Evolutionary conservation across 805 yeast genomes (phyloP).

Genomic region (Myxozyma lipomycoides): DNA sequence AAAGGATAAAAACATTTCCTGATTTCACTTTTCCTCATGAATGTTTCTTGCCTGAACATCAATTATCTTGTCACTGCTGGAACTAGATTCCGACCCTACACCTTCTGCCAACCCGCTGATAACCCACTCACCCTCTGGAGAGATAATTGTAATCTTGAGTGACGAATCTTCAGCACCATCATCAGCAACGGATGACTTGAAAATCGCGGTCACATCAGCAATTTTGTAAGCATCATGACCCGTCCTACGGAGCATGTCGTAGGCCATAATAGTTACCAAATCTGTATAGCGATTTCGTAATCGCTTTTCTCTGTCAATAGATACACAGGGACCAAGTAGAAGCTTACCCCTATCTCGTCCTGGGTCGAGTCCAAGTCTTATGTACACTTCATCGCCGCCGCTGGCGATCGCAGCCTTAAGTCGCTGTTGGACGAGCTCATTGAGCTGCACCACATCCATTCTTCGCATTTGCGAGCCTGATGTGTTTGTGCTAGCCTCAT

Average conservation of each 20-base stretch:
- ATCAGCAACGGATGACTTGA: conserved; percentile 7
- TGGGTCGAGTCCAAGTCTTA: conserved; percentile 15
- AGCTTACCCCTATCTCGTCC: background rate
- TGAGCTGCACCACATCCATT: conserved; percentile 13
- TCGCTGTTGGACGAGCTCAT: conserved; percentile 12
- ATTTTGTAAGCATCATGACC: background rate
- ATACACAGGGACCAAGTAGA: conserved; percentile 16
- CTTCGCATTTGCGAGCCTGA: conserved; percentile 4
- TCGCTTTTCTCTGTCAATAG: conserved; percentile 18
- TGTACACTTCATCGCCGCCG: conserved; percentile 6
- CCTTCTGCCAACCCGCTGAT: conserved; percentile 11
- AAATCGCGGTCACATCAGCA: conserved; percentile 19
- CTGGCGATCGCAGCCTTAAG: conserved; percentile 12
- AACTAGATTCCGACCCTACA: background rate
- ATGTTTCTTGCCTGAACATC: conserved; percentile 19
- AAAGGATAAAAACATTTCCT: conserved; percentile 1
- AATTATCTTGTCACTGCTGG: conserved; percentile 14
- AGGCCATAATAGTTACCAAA: conserved; percentile 15
- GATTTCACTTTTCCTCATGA: conserved; percentile 9
- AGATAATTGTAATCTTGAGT: conserved; percentile 14
- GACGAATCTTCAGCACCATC: conserved; percentile 14
- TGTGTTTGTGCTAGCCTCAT: conserved; percentile 15
- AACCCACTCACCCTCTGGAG: conserved; percentile 14
- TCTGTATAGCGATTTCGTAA: conserved; percentile 7
- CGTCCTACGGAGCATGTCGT: conserved; percentile 5